These are phyloP conservation scores for Colletotrichum siamense DNA, from an alignment of 2,329 filamentous ascomycete genomes.

Conservation along the genomic window DNA sequence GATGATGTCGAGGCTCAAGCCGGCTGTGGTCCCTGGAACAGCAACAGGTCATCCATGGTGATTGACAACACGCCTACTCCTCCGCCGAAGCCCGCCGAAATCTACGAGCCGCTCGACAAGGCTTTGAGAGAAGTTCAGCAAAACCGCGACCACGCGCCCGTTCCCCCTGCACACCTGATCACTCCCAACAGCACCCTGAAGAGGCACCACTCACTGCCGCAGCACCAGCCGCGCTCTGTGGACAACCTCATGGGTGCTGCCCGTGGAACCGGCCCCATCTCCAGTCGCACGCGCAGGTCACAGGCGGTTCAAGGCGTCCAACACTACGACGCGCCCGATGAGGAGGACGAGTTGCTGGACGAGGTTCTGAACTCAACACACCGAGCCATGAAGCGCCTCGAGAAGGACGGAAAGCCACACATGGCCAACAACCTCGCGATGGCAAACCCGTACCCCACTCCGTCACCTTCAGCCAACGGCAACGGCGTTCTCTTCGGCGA, in stretches of 20 bases:
- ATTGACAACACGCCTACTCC: slow-evolving; percentile 65
- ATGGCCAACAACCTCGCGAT: slow-evolving; percentile 69
- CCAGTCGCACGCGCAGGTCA: slow-evolving; percentile 80
- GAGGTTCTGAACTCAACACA: slow-evolving; percentile 83
- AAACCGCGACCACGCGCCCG: slow-evolving; percentile 51
- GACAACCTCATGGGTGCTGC: slow-evolving; percentile 67
- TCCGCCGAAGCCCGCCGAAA: slow-evolving; percentile 54
- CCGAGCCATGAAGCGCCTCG: slow-evolving; percentile 75
- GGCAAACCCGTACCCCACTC: slow-evolving; percentile 68
- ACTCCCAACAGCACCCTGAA: slow-evolving; percentile 61
- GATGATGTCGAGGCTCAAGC: slow-evolving; percentile 94
- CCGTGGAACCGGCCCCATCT: slow-evolving; percentile 66
- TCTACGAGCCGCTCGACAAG: slow-evolving; percentile 66
- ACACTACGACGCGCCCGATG: slow-evolving; percentile 92
- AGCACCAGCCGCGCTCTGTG: slow-evolving; percentile 64
- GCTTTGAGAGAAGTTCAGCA: slow-evolving; percentile 61
- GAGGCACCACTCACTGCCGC: slow-evolving; percentile 67
- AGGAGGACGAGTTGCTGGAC: slow-evolving; percentile 94
- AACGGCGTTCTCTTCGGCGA: slow-evolving; percentile 79
- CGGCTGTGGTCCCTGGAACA: slow-evolving; percentile 88
- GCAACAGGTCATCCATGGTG: slow-evolving; percentile 83
- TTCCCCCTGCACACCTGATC: slow-evolving; percentile 60
- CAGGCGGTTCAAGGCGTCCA: slow-evolving; percentile 78
- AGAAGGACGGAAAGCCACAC: slow-evolving; percentile 59
- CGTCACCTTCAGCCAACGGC: slow-evolving; percentile 81